phyloP scores from a whole-genome alignment of 23 red algal genomes.

The Chondrus crispus region DNA sequence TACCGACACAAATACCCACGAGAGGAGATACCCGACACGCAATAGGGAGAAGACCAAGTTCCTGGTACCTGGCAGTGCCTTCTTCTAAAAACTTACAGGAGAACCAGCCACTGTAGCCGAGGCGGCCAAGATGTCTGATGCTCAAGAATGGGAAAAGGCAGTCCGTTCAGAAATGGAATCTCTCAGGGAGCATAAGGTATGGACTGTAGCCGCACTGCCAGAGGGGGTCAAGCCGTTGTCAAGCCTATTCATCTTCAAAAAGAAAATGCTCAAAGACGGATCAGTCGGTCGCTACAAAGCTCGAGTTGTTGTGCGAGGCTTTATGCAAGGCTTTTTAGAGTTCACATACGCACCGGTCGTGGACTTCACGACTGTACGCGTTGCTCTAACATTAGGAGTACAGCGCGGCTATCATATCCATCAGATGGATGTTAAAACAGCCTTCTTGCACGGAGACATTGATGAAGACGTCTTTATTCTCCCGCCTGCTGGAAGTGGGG shows the following conservation, averaged over 20 bases:
- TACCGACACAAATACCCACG: no score
- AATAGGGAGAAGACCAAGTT: no score
- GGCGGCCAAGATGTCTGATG: neutral
- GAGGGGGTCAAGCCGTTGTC: neutral
- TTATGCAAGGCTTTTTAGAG: neutral
- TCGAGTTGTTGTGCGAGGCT: neutral
- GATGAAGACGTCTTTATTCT: neutral
- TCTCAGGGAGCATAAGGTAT: neutral
- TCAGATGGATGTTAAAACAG: neutral
- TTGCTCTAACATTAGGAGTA: neutral
- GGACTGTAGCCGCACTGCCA: neutral
- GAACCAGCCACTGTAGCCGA: no score
- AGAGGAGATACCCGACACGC: no score
- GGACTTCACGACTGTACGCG: neutral
- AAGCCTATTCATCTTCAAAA: neutral
- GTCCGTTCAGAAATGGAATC: neutral
- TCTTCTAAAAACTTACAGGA: no score
- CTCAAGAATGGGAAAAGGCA: neutral
- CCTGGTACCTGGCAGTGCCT: no score
- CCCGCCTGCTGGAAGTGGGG: neutral
- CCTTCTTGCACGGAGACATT: conserved; percentile 4
- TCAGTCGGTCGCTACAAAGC: conserved; percentile 5
- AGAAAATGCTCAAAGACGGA: neutral
- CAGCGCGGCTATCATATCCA: neutral
- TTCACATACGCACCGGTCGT: neutral